These are phyloP conservation scores for Dendrobium nobile DNA, from an alignment of 106 monocot species.

Conservation along the genomic window DNA sequence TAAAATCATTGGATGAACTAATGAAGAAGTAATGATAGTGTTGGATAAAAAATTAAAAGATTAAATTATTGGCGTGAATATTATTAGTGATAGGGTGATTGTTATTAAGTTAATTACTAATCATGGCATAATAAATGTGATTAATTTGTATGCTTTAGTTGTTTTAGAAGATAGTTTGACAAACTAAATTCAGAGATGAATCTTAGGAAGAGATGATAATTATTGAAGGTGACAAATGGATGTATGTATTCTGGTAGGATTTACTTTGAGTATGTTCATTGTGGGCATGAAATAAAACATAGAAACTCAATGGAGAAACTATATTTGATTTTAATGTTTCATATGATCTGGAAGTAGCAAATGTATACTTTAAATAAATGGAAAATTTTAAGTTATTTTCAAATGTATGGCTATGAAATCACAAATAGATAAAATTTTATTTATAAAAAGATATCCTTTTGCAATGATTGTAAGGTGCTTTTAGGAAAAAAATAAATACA, in stretches of 20 bases:
- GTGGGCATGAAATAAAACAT: not conserved
- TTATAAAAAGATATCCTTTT: not conserved
- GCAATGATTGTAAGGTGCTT: not conserved
- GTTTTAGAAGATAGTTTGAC: too few species aligned
- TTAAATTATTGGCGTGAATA: not conserved
- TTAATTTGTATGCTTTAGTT: too few species aligned
- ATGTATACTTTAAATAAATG: not conserved
- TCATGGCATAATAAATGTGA: too few species aligned
- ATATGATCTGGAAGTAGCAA: not conserved
- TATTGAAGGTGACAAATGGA: not conserved
- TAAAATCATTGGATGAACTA: not conserved
- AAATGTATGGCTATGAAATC: not conserved
- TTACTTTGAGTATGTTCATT: not conserved
- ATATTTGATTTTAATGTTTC: too few species aligned
- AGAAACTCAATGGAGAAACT: not conserved
- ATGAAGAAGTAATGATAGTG: not conserved
- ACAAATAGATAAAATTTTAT: not conserved
- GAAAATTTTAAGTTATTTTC: not conserved
- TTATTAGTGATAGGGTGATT: not conserved
- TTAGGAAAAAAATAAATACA: not conserved
- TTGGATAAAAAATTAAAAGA: not conserved
- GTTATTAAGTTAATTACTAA: not conserved
- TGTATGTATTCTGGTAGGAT: not conserved
- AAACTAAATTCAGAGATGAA: not conserved
- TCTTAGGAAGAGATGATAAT: not conserved